phyloP scores from a whole-genome alignment of 1,284 basidiomycete genomes.

The Irpex lacteus region DNA sequence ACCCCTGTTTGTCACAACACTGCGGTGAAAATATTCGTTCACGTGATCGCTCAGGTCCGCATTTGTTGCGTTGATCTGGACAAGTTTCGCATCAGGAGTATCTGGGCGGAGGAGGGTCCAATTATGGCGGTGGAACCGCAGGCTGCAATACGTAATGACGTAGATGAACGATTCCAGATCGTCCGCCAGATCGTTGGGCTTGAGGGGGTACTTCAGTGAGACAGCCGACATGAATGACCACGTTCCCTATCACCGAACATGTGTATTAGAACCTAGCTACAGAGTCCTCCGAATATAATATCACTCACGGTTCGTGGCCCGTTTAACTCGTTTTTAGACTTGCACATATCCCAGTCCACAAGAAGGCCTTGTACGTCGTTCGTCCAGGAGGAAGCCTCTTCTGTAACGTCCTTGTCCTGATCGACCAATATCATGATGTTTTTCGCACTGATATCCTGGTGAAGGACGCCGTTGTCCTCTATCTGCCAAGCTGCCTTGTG shows the following conservation, averaged over 20 bases:
- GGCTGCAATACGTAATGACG: not conserved
- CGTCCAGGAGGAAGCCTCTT: not conserved
- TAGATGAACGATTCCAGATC: conserved; percentile 10
- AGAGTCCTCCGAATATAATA: not conserved
- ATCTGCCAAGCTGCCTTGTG: not conserved
- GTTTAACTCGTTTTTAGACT: not conserved
- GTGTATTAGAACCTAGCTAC: not conserved
- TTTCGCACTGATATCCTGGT: conserved; percentile 4
- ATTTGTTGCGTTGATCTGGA: too few relatives aligned
- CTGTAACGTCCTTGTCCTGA: not conserved
- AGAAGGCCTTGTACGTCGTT: not conserved
- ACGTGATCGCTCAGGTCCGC: too few relatives aligned
- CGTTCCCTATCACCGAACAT: conserved; percentile 2
- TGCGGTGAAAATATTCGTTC: too few relatives aligned
- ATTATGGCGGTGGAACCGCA: conserved; percentile 3
- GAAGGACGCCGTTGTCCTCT: not conserved
- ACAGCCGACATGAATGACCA: conserved; percentile 4
- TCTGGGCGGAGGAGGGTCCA: not conserved
- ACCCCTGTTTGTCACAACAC: too few relatives aligned
- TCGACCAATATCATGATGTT: conserved; percentile 5
- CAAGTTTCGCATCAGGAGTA: too few relatives aligned
- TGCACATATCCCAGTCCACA: conserved; percentile 6
- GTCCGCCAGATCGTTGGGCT: conserved; percentile 5
- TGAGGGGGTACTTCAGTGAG: conserved; percentile 4
- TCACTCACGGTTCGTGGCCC: not conserved